Evolutionary conservation across 202 grass and related monocot genomes (phyloP).

Genomic region (Digitaria exilis): DNA sequence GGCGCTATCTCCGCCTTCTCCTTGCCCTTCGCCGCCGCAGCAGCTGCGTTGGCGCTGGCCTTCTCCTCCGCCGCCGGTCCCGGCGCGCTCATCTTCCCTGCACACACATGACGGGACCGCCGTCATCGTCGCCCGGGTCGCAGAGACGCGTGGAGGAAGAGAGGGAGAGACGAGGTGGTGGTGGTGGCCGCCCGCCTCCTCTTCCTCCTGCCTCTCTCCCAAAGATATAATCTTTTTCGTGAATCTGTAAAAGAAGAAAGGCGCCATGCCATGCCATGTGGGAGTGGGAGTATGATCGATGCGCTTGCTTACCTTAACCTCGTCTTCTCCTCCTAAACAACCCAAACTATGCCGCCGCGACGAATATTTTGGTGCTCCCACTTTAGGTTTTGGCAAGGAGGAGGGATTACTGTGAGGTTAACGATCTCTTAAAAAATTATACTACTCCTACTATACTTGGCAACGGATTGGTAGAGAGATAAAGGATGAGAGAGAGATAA

Average conservation of each 20-base stretch:
- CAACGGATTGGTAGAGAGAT: not conserved
- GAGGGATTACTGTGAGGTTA: slow-evolving; percentile 54
- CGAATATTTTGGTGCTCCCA: slow-evolving; percentile 49
- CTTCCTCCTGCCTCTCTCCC: not conserved
- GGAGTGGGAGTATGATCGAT: not conserved
- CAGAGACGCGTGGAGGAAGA: not conserved
- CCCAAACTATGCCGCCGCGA: slow-evolving; percentile 9
- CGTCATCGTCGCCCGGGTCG: slow-evolving; percentile 37
- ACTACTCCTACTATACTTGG: slow-evolving; percentile 8
- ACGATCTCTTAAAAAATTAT: slow-evolving; percentile 16
- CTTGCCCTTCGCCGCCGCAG: slow-evolving; percentile 35
- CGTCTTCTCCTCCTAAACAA: slow-evolving; percentile 20
- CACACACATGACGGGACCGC: slow-evolving; percentile 41
- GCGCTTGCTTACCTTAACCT: slow-evolving; percentile 39
- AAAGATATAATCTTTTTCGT: slow-evolving; percentile 16
- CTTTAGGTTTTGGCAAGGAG: slow-evolving; percentile 26
- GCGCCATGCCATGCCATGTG: slow-evolving; percentile 13
- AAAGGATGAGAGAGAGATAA: slow-evolving; percentile 15
- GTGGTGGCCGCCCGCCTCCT: slow-evolving; percentile 8
- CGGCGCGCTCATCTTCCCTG: slow-evolving; percentile 47
- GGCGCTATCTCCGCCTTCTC: slow-evolving; percentile 22
- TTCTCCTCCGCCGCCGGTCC: not conserved
- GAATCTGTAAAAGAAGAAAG: slow-evolving; percentile 6
- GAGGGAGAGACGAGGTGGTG: not conserved
- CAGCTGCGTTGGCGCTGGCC: not conserved